Base-by-base conservation (phyloP, 2,329 filamentous ascomycete genomes). In the Blastomyces silverae region DNA sequence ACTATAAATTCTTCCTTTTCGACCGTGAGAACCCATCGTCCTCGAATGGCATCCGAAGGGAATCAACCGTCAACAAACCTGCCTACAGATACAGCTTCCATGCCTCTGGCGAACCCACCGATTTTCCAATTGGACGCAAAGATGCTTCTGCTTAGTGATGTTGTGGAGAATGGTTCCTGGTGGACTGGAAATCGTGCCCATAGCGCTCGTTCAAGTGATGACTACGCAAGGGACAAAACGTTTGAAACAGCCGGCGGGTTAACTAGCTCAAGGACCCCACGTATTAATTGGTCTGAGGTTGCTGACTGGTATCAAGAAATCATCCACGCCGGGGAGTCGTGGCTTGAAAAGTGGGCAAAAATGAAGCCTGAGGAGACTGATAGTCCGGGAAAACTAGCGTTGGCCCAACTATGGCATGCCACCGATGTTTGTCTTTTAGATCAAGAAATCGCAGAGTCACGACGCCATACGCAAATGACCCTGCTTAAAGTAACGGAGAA, bases 151-250 rank as follows among this genome's bases (percentile, higher is more conserved):
- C 75, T 92, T 1, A 90, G 89, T 2, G 85, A 92, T 70, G 82
- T 92, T 69, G 89, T 87, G 0, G 90, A 94, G 73, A 94, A 94
- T 72, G 90, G 89, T 2, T 85, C 84, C 8, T 93, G 89, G 90
- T 93, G 90, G 89, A 87, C 88, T 58, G 89, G 88, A 1, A 82
- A 82, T 60, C 80, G 83, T 71, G 70, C 72, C 69, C 67, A 77
- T 73, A 69, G 73, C 69, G 70, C 73, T 64, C 72, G 72, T 20
- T 69, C 71, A 13, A 69, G 70, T 60, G 71, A 73, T 56, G 62
- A 70, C 7, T 64, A 75, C 63, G 68, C 75, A 28, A 76, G 76
- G 68, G 75, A 77, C 37, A 74, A 73, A 55, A 70, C 67, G 17
- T 65, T 71, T 8, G 70, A 71, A 39, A 69, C 69, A 17, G 70